phyloP scores from a whole-genome alignment of 805 yeast genomes.

The Cyberlindnera japonica region DNA sequence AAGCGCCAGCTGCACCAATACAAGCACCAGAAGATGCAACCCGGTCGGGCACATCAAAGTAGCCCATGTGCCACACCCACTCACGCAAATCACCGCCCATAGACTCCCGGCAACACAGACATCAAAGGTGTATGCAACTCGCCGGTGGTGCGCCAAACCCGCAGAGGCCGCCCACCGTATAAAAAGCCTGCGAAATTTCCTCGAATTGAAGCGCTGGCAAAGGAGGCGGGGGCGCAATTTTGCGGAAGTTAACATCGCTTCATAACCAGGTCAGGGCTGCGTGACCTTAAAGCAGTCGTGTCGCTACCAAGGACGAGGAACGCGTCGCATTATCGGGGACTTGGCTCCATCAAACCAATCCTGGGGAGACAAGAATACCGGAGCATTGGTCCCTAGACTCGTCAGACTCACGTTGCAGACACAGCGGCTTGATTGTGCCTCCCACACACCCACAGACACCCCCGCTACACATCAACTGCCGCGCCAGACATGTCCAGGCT shows the following conservation, averaged over 20 bases:
- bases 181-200: conserved; percentile 15
- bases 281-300: too few relatives aligned
- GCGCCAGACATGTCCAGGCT: conserved; percentile 33
- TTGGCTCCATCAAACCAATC: too few relatives aligned
- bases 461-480: background rate
- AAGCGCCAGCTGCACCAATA: too few relatives aligned
- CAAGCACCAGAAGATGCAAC: too few relatives aligned
- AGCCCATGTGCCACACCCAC: too few relatives aligned
- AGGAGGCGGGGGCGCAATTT: background rate
- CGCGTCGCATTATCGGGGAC: too few relatives aligned
- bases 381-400: too few relatives aligned
- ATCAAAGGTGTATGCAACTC: conserved; percentile 4
- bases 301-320: background rate
- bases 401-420: too few relatives aligned
- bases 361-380: too few relatives aligned
- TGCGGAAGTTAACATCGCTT: background rate
- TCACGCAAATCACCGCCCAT: too few relatives aligned
- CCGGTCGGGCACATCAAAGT: too few relatives aligned
- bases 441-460: background rate
- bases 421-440: background rate
- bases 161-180: conserved; percentile 12
- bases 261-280: conserved; percentile 1
- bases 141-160: conserved; percentile 1
- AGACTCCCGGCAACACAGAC: background rate
- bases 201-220: conserved; percentile 6